Conservation (phyloP, 257 asterid genomes). For the Pogostemon cablin region DNA sequence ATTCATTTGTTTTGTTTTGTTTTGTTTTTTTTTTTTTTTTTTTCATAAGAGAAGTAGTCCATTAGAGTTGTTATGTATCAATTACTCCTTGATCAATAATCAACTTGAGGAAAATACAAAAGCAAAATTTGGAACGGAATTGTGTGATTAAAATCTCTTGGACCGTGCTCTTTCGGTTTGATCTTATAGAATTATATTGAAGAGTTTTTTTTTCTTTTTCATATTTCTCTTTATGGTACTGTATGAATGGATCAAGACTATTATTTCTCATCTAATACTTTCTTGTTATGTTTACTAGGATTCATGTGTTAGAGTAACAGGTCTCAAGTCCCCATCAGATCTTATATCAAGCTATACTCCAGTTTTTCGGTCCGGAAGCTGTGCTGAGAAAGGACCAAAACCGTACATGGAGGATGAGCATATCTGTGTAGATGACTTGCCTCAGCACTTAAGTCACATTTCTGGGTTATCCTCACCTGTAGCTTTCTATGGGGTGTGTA, state of each 20-base stretch:
- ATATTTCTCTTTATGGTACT: not conserved
- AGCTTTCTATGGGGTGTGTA: conserved; percentile 88
- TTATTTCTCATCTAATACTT: too few relatives aligned
- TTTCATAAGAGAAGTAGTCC: too few relatives aligned
- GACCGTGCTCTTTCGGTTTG: not conserved
- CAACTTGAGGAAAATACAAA: not conserved
- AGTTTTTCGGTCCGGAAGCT: conserved; percentile 80
- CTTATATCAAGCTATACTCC: conserved; percentile 63
- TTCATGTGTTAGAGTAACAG: conserved; percentile 44
- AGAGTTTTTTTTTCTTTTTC: not conserved
- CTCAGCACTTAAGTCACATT: conserved; percentile 54
- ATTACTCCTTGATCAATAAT: too few relatives aligned
- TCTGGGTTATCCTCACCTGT: conserved; percentile 63
- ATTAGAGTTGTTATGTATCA: too few relatives aligned
- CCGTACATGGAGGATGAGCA: conserved; percentile 93
- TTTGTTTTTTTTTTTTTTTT: too few relatives aligned
- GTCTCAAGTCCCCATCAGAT: conserved; percentile 52
- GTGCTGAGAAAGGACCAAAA: conserved; percentile 95
- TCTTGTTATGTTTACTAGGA: conserved; percentile 47
- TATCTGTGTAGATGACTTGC: conserved; percentile 76
- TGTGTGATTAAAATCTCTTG: not conserved
- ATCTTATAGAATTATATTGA: not conserved
- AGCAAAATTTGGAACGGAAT: too few relatives aligned
- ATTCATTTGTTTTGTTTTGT: too few relatives aligned
- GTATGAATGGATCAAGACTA: not conserved